These are phyloP conservation scores for Irpex sp. DNA, from an alignment of 1,284 basidiomycete species.

Conservation along the genomic window DNA sequence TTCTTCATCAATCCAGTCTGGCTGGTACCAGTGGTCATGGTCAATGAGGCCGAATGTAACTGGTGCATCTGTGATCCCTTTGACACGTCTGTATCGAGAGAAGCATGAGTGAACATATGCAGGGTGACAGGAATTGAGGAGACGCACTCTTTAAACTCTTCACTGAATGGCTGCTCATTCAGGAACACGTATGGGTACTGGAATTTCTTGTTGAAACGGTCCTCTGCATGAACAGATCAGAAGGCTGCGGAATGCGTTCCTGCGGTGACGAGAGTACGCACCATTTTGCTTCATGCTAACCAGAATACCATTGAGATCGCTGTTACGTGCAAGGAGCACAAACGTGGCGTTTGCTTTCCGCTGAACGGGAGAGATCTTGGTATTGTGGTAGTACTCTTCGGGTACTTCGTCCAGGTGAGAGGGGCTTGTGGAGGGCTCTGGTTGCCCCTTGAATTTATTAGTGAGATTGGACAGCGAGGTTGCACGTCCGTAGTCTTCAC, in stretches of 20 bases:
- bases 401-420: constrained; percentile 50
- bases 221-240: constrained; percentile 35
- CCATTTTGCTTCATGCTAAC: constrained; percentile 68
- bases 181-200: constrained; percentile 84
- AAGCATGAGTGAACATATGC: not conserved
- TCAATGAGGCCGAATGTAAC: constrained; percentile 83
- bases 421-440: constrained; percentile 23
- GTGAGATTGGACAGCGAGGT: constrained; percentile 55
- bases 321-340: constrained; percentile 82
- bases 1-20: constrained; percentile 76
- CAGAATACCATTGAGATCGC: constrained; percentile 69
- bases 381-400: constrained; percentile 48
- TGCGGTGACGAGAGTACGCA: constrained; percentile 8
- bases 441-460: constrained; percentile 32
- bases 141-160: constrained; percentile 68
- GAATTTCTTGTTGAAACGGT: constrained; percentile 82
- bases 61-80: constrained; percentile 57
- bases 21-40: constrained; percentile 80
- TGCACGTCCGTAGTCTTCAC: constrained; percentile 61
- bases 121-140: not conserved
- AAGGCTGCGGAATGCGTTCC: not conserved
- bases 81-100: constrained; percentile 47
- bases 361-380: constrained; percentile 30
- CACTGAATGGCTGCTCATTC: constrained; percentile 76
- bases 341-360: constrained; percentile 81